Evolutionary conservation across 2,329 filamentous ascomycete species (phyloP).

Genomic region (Laburnicola sp.): DNA sequence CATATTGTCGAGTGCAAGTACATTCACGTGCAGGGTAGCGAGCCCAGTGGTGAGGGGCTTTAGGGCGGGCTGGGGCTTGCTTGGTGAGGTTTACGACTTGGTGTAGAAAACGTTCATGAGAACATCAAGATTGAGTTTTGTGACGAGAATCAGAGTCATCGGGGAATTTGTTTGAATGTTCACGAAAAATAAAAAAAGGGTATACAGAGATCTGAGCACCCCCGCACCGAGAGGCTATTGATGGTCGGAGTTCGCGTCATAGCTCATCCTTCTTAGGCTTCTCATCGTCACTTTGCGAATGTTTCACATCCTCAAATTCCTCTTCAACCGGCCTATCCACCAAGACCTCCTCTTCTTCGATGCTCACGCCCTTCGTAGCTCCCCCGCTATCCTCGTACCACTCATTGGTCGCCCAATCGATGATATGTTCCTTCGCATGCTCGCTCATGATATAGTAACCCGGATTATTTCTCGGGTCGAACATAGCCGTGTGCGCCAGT

Average conservation of each 20-base stretch:
- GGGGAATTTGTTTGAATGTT: too few species aligned
- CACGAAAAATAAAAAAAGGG: too few species aligned
- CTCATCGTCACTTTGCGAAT: conserved; percentile 2
- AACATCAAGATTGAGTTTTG: too few species aligned
- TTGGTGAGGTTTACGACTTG: too few species aligned
- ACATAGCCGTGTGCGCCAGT: conserved; percentile 79
- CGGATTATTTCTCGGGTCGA: conserved; percentile 71
- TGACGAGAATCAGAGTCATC: too few species aligned
- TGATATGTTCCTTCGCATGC: conserved; percentile 66
- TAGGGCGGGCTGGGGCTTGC: too few species aligned
- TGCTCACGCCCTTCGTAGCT: conserved; percentile 22
- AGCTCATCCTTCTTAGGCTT: conserved; percentile 8
- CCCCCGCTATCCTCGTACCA: conserved; percentile 63
- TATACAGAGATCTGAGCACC: background rate
- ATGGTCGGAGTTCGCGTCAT: background rate
- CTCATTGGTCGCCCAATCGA: conserved; percentile 64
- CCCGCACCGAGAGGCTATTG: background rate
- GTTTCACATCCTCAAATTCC: conserved; percentile 31
- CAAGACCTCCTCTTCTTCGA: conserved; percentile 39
- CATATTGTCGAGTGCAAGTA: too few species aligned
- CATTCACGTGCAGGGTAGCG: too few species aligned
- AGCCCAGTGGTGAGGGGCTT: too few species aligned
- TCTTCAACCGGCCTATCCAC: conserved; percentile 23
- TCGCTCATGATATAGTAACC: conserved; percentile 70
- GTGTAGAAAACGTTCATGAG: too few species aligned